phyloP scores from a whole-genome alignment of 176 grass and related monocot genomes.

The Oryza officinalis region DNA sequence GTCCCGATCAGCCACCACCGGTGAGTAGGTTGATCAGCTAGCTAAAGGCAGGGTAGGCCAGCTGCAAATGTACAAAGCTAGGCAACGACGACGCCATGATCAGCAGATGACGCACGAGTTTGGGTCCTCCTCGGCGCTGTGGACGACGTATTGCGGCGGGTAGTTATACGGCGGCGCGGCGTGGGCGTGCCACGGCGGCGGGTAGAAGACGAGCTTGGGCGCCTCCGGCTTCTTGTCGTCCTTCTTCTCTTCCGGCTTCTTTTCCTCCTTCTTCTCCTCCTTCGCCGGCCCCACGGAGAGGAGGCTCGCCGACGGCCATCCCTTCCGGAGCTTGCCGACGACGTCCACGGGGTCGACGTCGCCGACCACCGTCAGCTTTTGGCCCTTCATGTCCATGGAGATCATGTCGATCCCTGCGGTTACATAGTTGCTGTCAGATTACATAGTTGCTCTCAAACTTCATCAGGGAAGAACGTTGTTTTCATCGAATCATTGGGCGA shows the following conservation, averaged over 20 bases:
- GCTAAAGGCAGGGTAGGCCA: neutral
- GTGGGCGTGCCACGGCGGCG: constrained; percentile 15
- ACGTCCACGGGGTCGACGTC: constrained; percentile 58
- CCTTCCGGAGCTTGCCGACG: constrained; percentile 53
- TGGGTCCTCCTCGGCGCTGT: constrained; percentile 70
- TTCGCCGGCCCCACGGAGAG: constrained; percentile 62
- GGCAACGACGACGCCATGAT: constrained; percentile 2
- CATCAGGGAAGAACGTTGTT: neutral
- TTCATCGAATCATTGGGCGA: neutral
- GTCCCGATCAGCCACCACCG: neutral
- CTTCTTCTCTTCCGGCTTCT: constrained; percentile 12
- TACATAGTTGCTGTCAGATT: neutral
- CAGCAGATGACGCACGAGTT: constrained; percentile 74
- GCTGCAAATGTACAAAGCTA: constrained; percentile 13
- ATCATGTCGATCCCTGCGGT: constrained; percentile 62
- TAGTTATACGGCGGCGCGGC: neutral
- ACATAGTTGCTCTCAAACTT: neutral
- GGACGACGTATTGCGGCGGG: constrained; percentile 44
- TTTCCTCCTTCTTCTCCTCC: constrained; percentile 56
- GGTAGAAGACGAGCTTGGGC: constrained; percentile 28
- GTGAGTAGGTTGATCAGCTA: neutral
- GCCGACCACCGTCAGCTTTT: constrained; percentile 71
- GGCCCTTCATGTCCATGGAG: constrained; percentile 65
- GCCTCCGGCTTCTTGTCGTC: constrained; percentile 17
- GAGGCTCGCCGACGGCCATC: constrained; percentile 26